Conservation (phyloP, 768 basidiomycete species). For the Termitomyces sp. region DNA sequence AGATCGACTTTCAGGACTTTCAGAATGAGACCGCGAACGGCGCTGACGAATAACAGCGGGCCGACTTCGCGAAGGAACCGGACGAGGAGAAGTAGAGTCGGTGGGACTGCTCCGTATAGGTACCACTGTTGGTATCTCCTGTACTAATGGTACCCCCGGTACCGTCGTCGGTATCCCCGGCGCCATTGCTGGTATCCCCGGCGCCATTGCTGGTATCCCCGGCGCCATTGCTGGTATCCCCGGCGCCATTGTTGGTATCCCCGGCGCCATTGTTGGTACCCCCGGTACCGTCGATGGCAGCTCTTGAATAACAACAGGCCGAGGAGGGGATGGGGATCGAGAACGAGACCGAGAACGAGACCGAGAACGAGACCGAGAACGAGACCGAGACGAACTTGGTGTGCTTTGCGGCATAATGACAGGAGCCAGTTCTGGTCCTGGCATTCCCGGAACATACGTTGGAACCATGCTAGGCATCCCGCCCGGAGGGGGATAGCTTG, state of each 20-base stretch:
- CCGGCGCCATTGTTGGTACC: not conserved
- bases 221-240: not conserved
- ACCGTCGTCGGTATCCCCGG: not conserved
- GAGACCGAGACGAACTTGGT: not conserved
- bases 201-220: not conserved
- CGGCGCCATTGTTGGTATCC: not conserved
- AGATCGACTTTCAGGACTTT: not conserved
- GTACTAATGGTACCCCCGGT: too few relatives aligned
- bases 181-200: too few relatives aligned
- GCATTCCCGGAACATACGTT: not conserved
- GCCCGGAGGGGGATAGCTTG: too few relatives aligned
- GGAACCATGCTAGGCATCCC: not conserved
- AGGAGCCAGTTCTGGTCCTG: not conserved
- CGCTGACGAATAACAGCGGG: slow-evolving; percentile 5
- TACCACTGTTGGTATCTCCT: not conserved
- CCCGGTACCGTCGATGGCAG: not conserved
- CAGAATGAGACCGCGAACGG: slow-evolving; percentile 7
- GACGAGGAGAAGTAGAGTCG: not conserved
- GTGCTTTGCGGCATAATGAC: not conserved
- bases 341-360: slow-evolving; percentile 6
- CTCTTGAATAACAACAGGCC: not conserved
- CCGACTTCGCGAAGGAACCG: not conserved
- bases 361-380: slow-evolving; percentile 3
- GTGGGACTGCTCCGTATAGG: not conserved
- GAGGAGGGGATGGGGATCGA: slow-evolving; percentile 4